These are phyloP conservation scores for Arabis alpina DNA, from an alignment of 345 rosid species.

Conservation along the genomic window DNA sequence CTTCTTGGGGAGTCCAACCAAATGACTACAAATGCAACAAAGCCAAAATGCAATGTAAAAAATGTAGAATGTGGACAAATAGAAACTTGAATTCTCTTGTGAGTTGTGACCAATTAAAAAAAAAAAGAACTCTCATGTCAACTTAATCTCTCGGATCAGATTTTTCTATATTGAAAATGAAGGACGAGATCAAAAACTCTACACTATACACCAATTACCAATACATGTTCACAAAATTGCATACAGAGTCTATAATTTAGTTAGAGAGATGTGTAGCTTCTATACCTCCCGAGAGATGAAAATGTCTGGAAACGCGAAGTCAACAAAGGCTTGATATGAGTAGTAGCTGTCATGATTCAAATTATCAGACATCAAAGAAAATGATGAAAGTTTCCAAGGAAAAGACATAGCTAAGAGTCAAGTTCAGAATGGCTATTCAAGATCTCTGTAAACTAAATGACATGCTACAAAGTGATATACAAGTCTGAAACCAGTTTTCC, in stretches of 20 bases:
- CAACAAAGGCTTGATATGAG: constrained; percentile 77
- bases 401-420: neutral
- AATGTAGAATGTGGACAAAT: neutral
- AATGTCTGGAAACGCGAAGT: constrained; percentile 83
- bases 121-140: neutral
- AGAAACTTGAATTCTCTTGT: neutral
- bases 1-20: constrained; percentile 96
- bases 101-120: too few species aligned
- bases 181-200: neutral
- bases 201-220: constrained; percentile 5
- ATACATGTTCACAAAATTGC: neutral
- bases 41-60: constrained; percentile 5
- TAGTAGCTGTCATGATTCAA: constrained; percentile 66
- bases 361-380: constrained; percentile 26
- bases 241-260: constrained; percentile 19
- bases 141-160: neutral
- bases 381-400: neutral
- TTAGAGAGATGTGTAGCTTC: constrained; percentile 5
- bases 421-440: neutral
- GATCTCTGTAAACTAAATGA: neutral
- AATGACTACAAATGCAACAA: constrained; percentile 61
- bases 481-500: neutral
- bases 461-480: constrained; percentile 23
- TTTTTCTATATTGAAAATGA: neutral
- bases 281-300: constrained; percentile 98